A percentile compares a stretch with the other conserved stretches of the same genome.
Conservation (phyloP, 352 stramenopile species). For the Phytophthora fragariae region DNA sequence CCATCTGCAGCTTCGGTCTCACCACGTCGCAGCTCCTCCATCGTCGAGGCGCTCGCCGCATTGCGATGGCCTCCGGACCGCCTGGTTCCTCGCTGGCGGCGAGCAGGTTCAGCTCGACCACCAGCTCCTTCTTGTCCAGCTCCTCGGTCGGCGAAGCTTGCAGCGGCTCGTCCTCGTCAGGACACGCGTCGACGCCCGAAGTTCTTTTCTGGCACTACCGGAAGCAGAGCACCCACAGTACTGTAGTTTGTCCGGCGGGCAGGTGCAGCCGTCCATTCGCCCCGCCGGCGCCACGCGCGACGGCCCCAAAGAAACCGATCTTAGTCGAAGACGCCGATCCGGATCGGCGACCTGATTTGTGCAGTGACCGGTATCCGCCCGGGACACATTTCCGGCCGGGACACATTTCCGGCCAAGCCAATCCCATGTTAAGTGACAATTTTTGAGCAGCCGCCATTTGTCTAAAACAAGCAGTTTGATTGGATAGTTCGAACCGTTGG, state of each 20-base stretch:
- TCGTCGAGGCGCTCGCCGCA: constrained; percentile 10
- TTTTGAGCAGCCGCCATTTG: too few relatives aligned
- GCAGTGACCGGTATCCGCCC: too few relatives aligned
- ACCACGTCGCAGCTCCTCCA: constrained; percentile 38
- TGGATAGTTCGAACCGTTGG: too few relatives aligned
- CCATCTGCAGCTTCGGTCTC: constrained; percentile 63
- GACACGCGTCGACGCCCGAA: constrained; percentile 23
- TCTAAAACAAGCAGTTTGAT: too few relatives aligned
- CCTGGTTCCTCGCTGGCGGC: constrained; percentile 28
- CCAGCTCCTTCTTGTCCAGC: constrained; percentile 30
- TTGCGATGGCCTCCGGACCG: constrained; percentile 11
- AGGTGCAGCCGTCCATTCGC: constrained; percentile 37
- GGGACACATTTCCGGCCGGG: too few relatives aligned
- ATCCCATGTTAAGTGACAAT: too few relatives aligned
- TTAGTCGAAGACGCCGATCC: constrained; percentile 17
- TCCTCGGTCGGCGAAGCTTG: constrained; percentile 13
- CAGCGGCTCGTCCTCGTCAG: constrained; percentile 15
- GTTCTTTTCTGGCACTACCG: constrained; percentile 69
- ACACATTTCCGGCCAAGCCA: too few relatives aligned
- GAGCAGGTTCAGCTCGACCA: constrained; percentile 47
- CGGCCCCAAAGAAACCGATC: constrained; percentile 33
- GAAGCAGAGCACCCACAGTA: constrained; percentile 63
- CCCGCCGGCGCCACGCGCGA: background rate
- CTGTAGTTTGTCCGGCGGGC: constrained; percentile 49
- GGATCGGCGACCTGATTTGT: constrained; percentile 8